Base-by-base conservation (phyloP, 345 rosid genomes). In the Brassica juncea region DNA sequence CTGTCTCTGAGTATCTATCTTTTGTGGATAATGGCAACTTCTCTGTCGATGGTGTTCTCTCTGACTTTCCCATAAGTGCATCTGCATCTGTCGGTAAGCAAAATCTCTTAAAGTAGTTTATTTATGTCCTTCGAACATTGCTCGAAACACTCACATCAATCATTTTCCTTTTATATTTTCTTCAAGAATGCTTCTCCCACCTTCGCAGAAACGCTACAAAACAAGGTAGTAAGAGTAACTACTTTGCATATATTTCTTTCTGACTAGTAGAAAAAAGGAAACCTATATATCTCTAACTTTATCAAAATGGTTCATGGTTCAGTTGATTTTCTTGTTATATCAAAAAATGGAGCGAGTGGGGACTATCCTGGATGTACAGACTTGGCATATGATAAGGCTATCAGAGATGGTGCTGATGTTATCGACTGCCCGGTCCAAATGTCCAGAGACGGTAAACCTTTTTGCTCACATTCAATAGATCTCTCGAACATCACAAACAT, bases 371-470 rank as follows among this genome's bases (percentile, higher is more conserved):
- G 94, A 66, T 93, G 97, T 80, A 93, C 99, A 27, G 76, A 93
- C 83, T 15, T 78, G 83, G 98, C 98, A 23, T 95, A 95, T 82
- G 32, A 32, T 44, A 78, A 81, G 7, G 99, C 99, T 47, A 87
- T 95, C 66, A 23, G 55, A 62, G 94, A 86, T 76, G 98, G 92
- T 70, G 87, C 86, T 59, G 88, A 93, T 84, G 68, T 95, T 66
- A 84, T 91, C 27, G 99, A 91, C 80, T 95, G 99, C 67, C 84
- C 96, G 5, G 91, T 95, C 75, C 97, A 95, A 82, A 87, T 95
- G 84, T 87, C 99, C 4, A 84, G 86, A 55, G 98, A 93, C 25
- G 88, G 88, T 39, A 74, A 58, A 55, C 94, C 94, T 12, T 86
- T 93, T 82, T 95, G 99, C 86, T 67, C 80, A 49, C 64, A 86